Percentiles rank a stretch among this genome's conserved stretches.
Evolutionary conservation across 345 rosid genomes (phyloP).

Genomic region (Ceriops decandra): DNA sequence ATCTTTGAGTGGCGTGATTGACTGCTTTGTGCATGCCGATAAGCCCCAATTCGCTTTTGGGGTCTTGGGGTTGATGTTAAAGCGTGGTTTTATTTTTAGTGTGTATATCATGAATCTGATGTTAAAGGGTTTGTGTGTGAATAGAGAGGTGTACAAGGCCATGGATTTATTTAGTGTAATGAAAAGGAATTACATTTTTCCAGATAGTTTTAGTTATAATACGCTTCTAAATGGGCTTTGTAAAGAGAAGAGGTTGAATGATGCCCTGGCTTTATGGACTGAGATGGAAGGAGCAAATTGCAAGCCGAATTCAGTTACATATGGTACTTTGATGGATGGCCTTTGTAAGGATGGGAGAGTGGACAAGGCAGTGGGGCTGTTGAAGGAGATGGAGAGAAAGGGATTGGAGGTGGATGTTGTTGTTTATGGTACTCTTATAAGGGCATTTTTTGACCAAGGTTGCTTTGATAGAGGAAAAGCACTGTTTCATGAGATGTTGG

Average conservation of each 20-base stretch:
- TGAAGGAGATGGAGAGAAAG: conserved; percentile 40
- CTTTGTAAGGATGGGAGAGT: conserved; percentile 51
- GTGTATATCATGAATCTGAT: conserved; percentile 43
- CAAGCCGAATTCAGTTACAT: conserved; percentile 39
- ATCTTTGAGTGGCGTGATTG: conserved; percentile 52
- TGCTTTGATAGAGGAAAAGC: conserved; percentile 35
- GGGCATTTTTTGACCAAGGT: conserved; percentile 31
- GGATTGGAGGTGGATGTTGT: conserved; percentile 47
- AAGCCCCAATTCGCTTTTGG: conserved; percentile 37
- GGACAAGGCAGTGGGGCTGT: conserved; percentile 42
- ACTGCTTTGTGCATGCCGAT: conserved; percentile 41
- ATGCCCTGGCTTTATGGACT: conserved; percentile 34
- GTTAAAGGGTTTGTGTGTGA: conserved; percentile 53
- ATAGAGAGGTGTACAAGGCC: conserved; percentile 32
- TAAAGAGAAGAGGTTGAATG: conserved; percentile 33
- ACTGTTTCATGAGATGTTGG: conserved; percentile 48
- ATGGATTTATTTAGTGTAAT: conserved; percentile 38
- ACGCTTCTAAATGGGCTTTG: conserved; percentile 51
- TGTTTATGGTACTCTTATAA: conserved; percentile 29
- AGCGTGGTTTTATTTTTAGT: conserved; percentile 50
- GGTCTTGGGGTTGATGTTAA: conserved; percentile 46
- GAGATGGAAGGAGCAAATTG: conserved; percentile 45
- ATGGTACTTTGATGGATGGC: conserved; percentile 49
- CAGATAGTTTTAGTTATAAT: conserved; percentile 48
- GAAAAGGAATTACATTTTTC: conserved; percentile 30